phyloP scores from a whole-genome alignment of 257 asterid species.

The Ilex aquifolium region DNA sequence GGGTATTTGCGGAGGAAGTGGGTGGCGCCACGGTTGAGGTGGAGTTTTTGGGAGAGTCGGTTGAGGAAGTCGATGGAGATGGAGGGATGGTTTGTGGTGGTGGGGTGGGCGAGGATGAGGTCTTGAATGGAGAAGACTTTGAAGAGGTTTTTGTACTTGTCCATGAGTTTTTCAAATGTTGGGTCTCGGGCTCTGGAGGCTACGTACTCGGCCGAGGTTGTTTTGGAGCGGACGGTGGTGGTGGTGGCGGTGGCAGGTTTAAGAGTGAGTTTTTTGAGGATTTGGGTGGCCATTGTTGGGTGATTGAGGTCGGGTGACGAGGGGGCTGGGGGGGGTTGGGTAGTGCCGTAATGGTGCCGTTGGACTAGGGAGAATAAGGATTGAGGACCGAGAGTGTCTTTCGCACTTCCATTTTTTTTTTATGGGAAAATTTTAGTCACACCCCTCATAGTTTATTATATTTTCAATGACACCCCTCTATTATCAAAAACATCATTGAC shows the following conservation, averaged over 20 bases:
- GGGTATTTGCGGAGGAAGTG: constrained; percentile 77
- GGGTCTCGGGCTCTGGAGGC: constrained; percentile 76
- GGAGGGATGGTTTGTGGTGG: constrained; percentile 37
- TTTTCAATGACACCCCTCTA: no score
- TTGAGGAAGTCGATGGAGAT: constrained; percentile 72
- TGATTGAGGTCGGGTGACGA: no score
- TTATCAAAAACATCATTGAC: no score
- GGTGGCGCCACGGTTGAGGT: constrained; percentile 77
- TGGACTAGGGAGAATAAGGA: no score
- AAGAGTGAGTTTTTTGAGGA: constrained; percentile 27
- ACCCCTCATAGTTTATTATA: no score
- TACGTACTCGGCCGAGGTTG: constrained; percentile 65
- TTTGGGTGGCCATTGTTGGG: constrained; percentile 40
- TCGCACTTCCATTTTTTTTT: no score
- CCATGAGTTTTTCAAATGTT: constrained; percentile 86
- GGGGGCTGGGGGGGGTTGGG: no score
- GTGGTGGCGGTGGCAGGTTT: constrained; percentile 12
- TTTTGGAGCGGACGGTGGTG: constrained; percentile 51
- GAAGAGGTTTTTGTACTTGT: constrained; percentile 64
- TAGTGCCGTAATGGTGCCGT: no score
- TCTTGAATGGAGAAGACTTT: constrained; percentile 70
- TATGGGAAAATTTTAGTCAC: no score
- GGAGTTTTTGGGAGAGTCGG: constrained; percentile 80
- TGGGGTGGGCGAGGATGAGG: constrained; percentile 47
- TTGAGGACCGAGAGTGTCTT: no score